Base-by-base conservation (phyloP, 2,329 filamentous ascomycete species). In the Diplocarpon rosae region DNA sequence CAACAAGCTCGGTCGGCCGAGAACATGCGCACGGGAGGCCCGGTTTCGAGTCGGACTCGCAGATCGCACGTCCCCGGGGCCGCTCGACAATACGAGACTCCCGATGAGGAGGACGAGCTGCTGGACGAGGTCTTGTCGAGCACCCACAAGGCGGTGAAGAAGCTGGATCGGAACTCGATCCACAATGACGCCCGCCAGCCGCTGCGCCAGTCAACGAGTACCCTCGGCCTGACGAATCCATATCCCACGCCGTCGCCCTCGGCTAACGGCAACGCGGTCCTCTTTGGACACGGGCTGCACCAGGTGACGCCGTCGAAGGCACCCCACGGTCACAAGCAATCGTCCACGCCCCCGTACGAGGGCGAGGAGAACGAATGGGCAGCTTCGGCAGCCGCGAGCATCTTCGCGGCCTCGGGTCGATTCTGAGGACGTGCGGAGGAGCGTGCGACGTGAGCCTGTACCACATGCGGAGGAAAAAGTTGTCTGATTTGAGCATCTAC, bases 301-400 rank as follows among this genome's bases (percentile, higher is more conserved):
- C 67, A 74, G 50, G 69, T 75, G 57, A 58, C 65, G 11, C 66
- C 71, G n/a, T 57, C 49, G 63, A 73, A 52, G 66, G 71, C 43
- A 60, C 67, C 44, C 66, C 69, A 16, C 65, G 32, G 48, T 14
- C 50, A 71, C 43, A 72, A 79, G 32, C 92, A 95, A 66, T 95
- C 89, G 83, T 90, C 89, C 2, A 96, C 92, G 13, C 92, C 92
- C 16, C 90, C 92, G 3, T 95, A 95, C 56, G 89, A 95, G 58
- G 86, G 92, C 57, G 89, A 95, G 59, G 89, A 94, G 57, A 80
- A 81, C 51, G 89, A 95, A 62, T 96, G 89, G 90, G 87, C 83
- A 14, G 79, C 83, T 8, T 82, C 85, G 34, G 84, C 86, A 27
- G 78, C 87, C 10, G 83, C 85, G 5, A 88, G 83, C 65, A 88